Evolutionary conservation across 2,329 filamentous ascomycete genomes (phyloP), one percentile per base, ranked within the genome.

Genomic region (Aureobasidium lini): DNA sequence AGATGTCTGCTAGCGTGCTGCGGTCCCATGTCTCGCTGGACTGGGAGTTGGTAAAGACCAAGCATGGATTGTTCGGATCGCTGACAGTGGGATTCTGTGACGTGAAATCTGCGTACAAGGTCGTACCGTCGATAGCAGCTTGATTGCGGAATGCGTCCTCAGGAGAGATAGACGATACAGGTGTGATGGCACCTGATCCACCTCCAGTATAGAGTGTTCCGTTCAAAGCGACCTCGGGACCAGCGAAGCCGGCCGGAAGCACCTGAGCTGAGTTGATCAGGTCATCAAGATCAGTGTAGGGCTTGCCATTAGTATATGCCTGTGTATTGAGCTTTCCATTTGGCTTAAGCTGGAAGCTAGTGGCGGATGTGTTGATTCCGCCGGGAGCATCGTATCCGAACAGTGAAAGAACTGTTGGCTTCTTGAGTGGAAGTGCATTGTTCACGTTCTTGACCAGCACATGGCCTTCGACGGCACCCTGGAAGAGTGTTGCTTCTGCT

Each of bases 371-470:
- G n/a, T 57, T 62, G 13, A 37, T 48, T 54, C 56, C 13, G 7
- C 61, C 63, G 11, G 62, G 59, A 16, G 67, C 67, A 57, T 70
- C 67, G 54, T 65, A 70, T 42, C 68, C 69, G 39, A 68, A 57
- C 63, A 76, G 66, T 47, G 67, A 71, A 8, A 75, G 62, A 48
- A 69, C 65, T 62, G 75, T 79, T 9, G 75, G 76, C 10, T 66
- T 70, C 6, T 75, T 74, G 0, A 87, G 70, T 0, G 84, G 84
- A 1, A 86, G 74, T 0, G 81, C 72, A 13, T 74, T 75, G 42
- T 81, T 80, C 36, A 67, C 71, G 66, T 87, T 87, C 68, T 87
- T 87, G 32, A 86, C 76, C 0, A 87, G 75, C 1, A 87, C 84
- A 57, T 85, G 83, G 3, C 84, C 83, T 65, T 86, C 83, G 6